Conservation (phyloP, 345 rosid genomes). For the Tarenaya hassleriana region DNA sequence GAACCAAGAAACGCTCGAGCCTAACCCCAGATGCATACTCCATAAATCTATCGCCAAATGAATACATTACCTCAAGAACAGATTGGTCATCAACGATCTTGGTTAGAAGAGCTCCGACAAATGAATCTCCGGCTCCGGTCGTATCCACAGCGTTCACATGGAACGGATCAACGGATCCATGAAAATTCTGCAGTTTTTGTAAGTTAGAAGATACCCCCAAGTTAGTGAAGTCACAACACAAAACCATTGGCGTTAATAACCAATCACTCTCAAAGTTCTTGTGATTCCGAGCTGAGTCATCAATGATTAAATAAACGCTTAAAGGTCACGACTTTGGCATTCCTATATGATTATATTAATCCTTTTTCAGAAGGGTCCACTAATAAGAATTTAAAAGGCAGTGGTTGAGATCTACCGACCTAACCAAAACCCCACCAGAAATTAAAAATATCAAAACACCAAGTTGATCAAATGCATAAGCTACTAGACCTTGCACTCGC, state of each 20-base stretch:
- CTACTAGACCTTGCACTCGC: neutral
- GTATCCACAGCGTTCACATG: slow-evolving; percentile 77
- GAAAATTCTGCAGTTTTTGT: slow-evolving; percentile 46
- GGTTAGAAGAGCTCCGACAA: slow-evolving; percentile 75
- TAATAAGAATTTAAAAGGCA: neutral
- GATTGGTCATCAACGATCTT: slow-evolving; percentile 74
- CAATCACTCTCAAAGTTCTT: slow-evolving; percentile 11
- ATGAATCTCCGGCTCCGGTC: slow-evolving; percentile 96
- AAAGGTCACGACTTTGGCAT: neutral
- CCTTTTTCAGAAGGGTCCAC: neutral
- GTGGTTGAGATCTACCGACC: neutral
- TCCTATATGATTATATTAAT: neutral
- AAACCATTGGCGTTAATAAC: neutral
- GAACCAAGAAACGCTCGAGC: no score
- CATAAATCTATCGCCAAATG: no score
- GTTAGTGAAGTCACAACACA: neutral
- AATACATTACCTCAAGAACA: slow-evolving; percentile 45
- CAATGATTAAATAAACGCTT: neutral
- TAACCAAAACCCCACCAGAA: neutral
- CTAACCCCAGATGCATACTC: no score
- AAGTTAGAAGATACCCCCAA: neutral
- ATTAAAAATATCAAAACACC: neutral
- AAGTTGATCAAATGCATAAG: neutral
- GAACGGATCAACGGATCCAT: slow-evolving; percentile 65
- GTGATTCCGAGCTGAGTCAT: slow-evolving; percentile 12